These are phyloP conservation scores for Trichoderma lentiforme DNA, from an alignment of 2,329 filamentous ascomycete species.

Conservation along the genomic window DNA sequence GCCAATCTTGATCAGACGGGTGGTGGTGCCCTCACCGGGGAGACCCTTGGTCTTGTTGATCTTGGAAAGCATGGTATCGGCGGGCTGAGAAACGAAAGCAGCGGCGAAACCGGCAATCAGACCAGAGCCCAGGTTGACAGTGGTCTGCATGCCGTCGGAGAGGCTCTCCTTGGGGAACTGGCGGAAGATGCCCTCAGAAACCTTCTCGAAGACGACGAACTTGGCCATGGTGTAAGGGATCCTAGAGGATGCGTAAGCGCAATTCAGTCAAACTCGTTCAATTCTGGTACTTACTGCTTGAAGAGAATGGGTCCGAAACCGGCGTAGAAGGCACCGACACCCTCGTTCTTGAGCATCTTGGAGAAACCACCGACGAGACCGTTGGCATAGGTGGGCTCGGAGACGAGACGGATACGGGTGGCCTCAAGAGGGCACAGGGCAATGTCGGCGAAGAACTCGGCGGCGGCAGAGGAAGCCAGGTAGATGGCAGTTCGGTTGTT, in stretches of 20 bases:
- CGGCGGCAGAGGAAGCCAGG: slow-evolving; percentile 64
- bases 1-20: slow-evolving; percentile 81
- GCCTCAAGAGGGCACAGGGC: slow-evolving; percentile 89
- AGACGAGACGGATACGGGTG: slow-evolving; percentile 90
- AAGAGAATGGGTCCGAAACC: slow-evolving; percentile 86
- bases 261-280: neutral
- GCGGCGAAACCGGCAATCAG: slow-evolving; percentile 70
- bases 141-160: slow-evolving; percentile 68
- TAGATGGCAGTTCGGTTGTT: slow-evolving; percentile 81
- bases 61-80: slow-evolving; percentile 91
- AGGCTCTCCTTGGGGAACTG: slow-evolving; percentile 67
- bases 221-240: slow-evolving; percentile 94
- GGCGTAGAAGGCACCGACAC: slow-evolving; percentile 82
- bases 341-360: slow-evolving; percentile 82
- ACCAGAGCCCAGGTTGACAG: slow-evolving; percentile 68
- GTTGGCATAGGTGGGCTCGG: slow-evolving; percentile 78
- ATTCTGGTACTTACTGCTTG: slow-evolving; percentile 36
- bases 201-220: slow-evolving; percentile 92
- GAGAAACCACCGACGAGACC: slow-evolving; percentile 75
- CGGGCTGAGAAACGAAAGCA: slow-evolving; percentile 82
- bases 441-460: slow-evolving; percentile 71
- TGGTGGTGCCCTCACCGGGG: slow-evolving; percentile 78
- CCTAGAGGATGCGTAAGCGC: slow-evolving; percentile 41
- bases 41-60: slow-evolving; percentile 93
- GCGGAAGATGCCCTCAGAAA: slow-evolving; percentile 69